These are phyloP conservation scores for Pythium coloratum DNA, from an alignment of 352 stramenopile species.

Conservation along the genomic window DNA sequence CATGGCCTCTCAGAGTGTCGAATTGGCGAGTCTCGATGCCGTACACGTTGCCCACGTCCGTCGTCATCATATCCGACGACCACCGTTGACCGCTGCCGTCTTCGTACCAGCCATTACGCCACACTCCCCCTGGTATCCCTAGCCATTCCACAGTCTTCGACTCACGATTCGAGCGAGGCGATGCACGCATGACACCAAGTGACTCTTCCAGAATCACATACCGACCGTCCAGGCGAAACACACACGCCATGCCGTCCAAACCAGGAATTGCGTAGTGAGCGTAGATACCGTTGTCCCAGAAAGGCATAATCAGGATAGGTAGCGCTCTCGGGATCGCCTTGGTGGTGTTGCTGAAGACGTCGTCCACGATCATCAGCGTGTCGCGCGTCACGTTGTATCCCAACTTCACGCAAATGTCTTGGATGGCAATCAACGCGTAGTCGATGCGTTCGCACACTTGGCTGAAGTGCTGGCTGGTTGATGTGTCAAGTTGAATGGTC, in stretches of 20 bases:
- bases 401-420: slow-evolving; percentile 18
- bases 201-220: slow-evolving; percentile 4
- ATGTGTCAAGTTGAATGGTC: background rate
- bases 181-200: background rate
- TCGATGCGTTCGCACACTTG: slow-evolving; percentile 24
- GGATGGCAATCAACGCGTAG: slow-evolving; percentile 22
- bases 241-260: slow-evolving; percentile 30
- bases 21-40: slow-evolving; percentile 24
- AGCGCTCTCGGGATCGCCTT: slow-evolving; percentile 23
- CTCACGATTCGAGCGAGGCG: slow-evolving; percentile 18
- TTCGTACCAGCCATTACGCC: slow-evolving; percentile 41
- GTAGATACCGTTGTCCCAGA: slow-evolving; percentile 31
- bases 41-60: background rate
- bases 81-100: slow-evolving; percentile 16
- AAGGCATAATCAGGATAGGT: slow-evolving; percentile 38
- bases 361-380: slow-evolving; percentile 25
- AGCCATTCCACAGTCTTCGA: slow-evolving; percentile 28
- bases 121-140: slow-evolving; percentile 20
- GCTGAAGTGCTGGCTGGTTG: slow-evolving; percentile 11
- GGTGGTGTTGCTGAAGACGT: slow-evolving; percentile 8
- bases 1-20: slow-evolving; percentile 10
- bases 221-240: slow-evolving; percentile 28
- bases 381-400: slow-evolving; percentile 34
- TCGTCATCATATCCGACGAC: slow-evolving; percentile 28
- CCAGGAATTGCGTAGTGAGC: slow-evolving; percentile 26